Evolutionary conservation across 1,284 basidiomycete genomes (phyloP).

Genomic region (Gymnopus androsaceus): DNA sequence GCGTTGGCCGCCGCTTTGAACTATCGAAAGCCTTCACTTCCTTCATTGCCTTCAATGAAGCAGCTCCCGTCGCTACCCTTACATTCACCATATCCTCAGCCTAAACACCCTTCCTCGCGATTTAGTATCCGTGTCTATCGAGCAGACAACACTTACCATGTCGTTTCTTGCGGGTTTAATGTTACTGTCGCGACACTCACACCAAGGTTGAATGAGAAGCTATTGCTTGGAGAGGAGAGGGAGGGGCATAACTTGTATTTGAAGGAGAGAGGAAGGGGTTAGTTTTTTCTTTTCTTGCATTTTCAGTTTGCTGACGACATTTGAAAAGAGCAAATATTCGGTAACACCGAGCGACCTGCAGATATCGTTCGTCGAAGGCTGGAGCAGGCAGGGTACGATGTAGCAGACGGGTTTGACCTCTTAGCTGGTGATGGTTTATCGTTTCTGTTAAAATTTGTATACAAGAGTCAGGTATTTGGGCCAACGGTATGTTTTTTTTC

Average conservation of each 20-base stretch:
- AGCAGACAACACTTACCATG: slow-evolving; percentile 73
- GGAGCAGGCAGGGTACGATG: slow-evolving; percentile 90
- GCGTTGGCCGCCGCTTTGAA: too few relatives aligned
- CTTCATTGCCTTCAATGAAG: too few relatives aligned
- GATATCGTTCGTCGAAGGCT: slow-evolving; percentile 84
- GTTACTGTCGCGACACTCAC: slow-evolving; percentile 76
- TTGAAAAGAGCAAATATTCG: slow-evolving; percentile 74
- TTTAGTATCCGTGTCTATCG: slow-evolving; percentile 63
- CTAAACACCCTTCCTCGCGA: not conserved
- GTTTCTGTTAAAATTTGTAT: slow-evolving; percentile 90
- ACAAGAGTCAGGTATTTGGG: slow-evolving; percentile 70
- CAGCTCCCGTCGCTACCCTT: not conserved
- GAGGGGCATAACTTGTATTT: slow-evolving; percentile 79
- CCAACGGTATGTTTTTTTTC: slow-evolving; percentile 48
- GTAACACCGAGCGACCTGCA: slow-evolving; percentile 82
- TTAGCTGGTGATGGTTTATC: slow-evolving; percentile 82
- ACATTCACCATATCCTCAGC: not conserved
- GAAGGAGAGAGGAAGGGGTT: slow-evolving; percentile 83
- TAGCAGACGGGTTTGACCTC: slow-evolving; percentile 75
- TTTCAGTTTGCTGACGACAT: not conserved
- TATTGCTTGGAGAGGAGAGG: slow-evolving; percentile 47
- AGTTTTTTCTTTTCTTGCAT: slow-evolving; percentile 25
- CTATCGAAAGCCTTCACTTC: too few relatives aligned
- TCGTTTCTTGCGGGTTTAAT: slow-evolving; percentile 56
- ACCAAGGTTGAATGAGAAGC: slow-evolving; percentile 61